phyloP scores from a whole-genome alignment of 805 yeast species.

The Sugiyamaella valdiviana region DNA sequence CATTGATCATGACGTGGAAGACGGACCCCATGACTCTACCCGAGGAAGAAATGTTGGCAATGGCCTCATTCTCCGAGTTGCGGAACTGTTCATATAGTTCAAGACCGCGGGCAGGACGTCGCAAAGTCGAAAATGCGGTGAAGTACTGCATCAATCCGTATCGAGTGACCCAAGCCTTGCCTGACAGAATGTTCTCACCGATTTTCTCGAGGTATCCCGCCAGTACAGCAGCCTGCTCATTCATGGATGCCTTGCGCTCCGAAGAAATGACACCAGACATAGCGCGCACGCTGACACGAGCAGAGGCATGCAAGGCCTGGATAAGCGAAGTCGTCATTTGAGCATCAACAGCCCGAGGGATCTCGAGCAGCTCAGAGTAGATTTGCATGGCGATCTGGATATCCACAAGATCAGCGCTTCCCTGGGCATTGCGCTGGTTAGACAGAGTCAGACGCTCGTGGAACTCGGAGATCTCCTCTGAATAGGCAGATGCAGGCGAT shows the following conservation, averaged over 20 bases:
- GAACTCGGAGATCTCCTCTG: conserved; percentile 13
- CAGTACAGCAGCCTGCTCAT: conserved; percentile 5
- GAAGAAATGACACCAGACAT: conserved; percentile 12
- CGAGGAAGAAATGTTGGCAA: conserved; percentile 1
- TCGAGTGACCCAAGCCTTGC: conserved; percentile 9
- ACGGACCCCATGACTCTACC: conserved; percentile 21
- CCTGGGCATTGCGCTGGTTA: conserved; percentile 14
- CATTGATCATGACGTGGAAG: conserved; percentile 17
- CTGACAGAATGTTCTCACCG: conserved; percentile 15
- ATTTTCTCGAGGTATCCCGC: conserved; percentile 14
- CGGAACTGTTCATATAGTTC: conserved; percentile 12
- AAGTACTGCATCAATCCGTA: conserved; percentile 21
- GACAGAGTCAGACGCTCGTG: conserved; percentile 16
- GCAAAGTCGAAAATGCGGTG: conserved; percentile 18
- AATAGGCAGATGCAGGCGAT: not conserved
- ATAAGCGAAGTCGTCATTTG: conserved; percentile 7
- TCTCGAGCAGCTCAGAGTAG: conserved; percentile 15
- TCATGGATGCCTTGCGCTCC: conserved; percentile 8
- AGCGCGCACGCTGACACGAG: conserved; percentile 12
- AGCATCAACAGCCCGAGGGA: conserved; percentile 15
- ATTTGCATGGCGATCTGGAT: conserved; percentile 17
- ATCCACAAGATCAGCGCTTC: conserved; percentile 15
- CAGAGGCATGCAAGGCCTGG: conserved; percentile 21
- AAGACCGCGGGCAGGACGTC: conserved; percentile 16
- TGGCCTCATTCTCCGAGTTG: conserved; percentile 2